These are phyloP conservation scores for Backusella tarrabulga DNA, from an alignment of 192 early-diverging fungal species.

Conservation along the genomic window DNA sequence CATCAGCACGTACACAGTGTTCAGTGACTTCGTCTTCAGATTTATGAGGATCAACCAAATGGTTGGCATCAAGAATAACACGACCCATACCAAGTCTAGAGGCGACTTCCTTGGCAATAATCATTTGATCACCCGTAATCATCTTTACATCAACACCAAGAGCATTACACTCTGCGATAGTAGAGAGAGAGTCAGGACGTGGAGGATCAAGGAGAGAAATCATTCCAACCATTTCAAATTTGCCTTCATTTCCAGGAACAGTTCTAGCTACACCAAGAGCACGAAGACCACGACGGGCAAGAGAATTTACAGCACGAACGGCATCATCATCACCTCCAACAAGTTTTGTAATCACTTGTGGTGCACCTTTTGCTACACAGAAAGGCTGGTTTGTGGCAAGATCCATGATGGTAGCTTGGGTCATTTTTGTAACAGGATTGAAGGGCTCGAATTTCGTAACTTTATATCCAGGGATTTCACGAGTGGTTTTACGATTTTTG, in stretches of 20 bases:
- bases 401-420: slow-evolving; percentile 83
- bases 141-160: slow-evolving; percentile 94
- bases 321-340: slow-evolving; percentile 73
- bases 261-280: slow-evolving; percentile 91
- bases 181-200: slow-evolving; percentile 85
- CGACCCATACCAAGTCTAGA: slow-evolving; percentile 89
- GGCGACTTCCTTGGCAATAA: slow-evolving; percentile 93
- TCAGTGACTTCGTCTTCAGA: slow-evolving; percentile 82
- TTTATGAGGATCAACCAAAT: slow-evolving; percentile 77
- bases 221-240: slow-evolving; percentile 86
- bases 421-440: slow-evolving; percentile 93
- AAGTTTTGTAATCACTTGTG: slow-evolving; percentile 79
- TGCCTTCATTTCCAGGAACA: slow-evolving; percentile 58
- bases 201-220: slow-evolving; percentile 91
- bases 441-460: slow-evolving; percentile 90
- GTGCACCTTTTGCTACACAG: slow-evolving; percentile 84
- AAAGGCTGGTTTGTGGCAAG: slow-evolving; percentile 75
- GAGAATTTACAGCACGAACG: slow-evolving; percentile 66
- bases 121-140: slow-evolving; percentile 96
- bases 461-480: slow-evolving; percentile 88
- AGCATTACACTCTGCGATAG: slow-evolving; percentile 80
- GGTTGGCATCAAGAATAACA: slow-evolving; percentile 85
- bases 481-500: slow-evolving; percentile 39
- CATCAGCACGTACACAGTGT: slow-evolving; percentile 85
- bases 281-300: slow-evolving; percentile 82